Evolutionary conservation across 2,329 filamentous ascomycete species (phyloP), one percentile per base, ranked within the genome.

Genomic region (Trichoderma koningii): DNA sequence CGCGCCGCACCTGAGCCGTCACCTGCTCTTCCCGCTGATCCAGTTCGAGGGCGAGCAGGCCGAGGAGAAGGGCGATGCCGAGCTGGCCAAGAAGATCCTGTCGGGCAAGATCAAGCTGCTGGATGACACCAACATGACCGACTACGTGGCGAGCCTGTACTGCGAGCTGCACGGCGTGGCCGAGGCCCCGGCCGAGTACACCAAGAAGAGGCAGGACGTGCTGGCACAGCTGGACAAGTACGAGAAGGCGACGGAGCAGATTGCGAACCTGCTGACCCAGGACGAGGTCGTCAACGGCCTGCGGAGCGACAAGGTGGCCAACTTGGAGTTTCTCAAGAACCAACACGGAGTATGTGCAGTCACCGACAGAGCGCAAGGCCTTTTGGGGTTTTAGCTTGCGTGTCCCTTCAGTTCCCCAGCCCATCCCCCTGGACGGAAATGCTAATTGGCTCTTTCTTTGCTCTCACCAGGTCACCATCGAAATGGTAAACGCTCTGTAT

Each of bases 81-180:
- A 76, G 45, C 80, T 84, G 78, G 80, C 85, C 64, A 83, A 83
- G 73, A 89, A 93, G 77, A 89, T 96, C 73, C 89, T 89, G 69
- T 87, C 90, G 76, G 88, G 93, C 73, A 97, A 97, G 80, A 97
- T 94, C 78, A 89, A 94, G 80, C 88, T 99, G 66, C 87, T 99
- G 71, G 94, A 96, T 82, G 89, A 93, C 78, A 98, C 95, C 74
- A 97, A 98, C 84, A 99, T 99, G 95, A 95, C 90, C 74, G 95
- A 99, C 80, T 99, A 96, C 77, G 92, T 98, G 63, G 93, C 93
- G 75, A 91, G 89, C 74, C 83, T 99, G 71, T 92, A 96, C 84
- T 90, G 91, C 77, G 91, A 97, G 75, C 87, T 99, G 70, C 88
- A 98, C 82, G 85, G 89, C 72, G 86, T 92, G 69, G 84, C 90